These are phyloP conservation scores for Didymella pinodella DNA, from an alignment of 2,329 filamentous ascomycete genomes.

Conservation along the genomic window DNA sequence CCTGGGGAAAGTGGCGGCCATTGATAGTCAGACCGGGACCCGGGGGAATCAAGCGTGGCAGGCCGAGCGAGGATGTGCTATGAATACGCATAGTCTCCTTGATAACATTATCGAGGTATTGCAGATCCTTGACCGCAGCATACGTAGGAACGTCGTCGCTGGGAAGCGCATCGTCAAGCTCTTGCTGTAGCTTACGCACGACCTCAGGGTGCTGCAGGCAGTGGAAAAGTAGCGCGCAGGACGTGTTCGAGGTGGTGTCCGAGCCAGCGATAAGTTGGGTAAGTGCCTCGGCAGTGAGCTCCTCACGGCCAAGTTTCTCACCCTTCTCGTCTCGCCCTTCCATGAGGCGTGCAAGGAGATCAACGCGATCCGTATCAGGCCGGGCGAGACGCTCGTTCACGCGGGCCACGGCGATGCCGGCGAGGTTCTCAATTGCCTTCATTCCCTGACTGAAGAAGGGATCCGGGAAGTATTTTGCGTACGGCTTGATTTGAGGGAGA, in stretches of 20 bases:
- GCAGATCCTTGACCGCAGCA: slow-evolving; percentile 75
- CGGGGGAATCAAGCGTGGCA: slow-evolving; percentile 77
- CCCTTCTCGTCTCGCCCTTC: slow-evolving; percentile 84
- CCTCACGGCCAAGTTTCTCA: slow-evolving; percentile 75
- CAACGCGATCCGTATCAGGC: slow-evolving; percentile 68
- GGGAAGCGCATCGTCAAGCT: slow-evolving; percentile 76
- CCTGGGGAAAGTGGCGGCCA: slow-evolving; percentile 74
- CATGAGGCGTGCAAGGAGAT: slow-evolving; percentile 84
- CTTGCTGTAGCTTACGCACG: slow-evolving; percentile 73
- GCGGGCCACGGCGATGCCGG: slow-evolving; percentile 85
- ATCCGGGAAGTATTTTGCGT: slow-evolving; percentile 80
- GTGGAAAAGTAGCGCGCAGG: slow-evolving; percentile 84
- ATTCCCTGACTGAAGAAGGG: slow-evolving; percentile 80
- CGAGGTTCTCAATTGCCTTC: slow-evolving; percentile 77
- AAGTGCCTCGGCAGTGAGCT: slow-evolving; percentile 86
- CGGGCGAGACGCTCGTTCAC: slow-evolving; percentile 75
- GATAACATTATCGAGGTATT: slow-evolving; percentile 78
- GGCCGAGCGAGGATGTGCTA: slow-evolving; percentile 83
- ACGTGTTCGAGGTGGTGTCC: slow-evolving; percentile 80
- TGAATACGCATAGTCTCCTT: slow-evolving; percentile 87
- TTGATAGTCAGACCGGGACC: slow-evolving; percentile 70
- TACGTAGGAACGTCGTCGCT: slow-evolving; percentile 71
- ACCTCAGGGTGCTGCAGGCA: slow-evolving; percentile 74
- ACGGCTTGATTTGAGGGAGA: slow-evolving; percentile 77
- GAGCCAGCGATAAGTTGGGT: slow-evolving; percentile 86